phyloP scores from a whole-genome alignment of 257 asterid genomes.

The Mentha longifolia region DNA sequence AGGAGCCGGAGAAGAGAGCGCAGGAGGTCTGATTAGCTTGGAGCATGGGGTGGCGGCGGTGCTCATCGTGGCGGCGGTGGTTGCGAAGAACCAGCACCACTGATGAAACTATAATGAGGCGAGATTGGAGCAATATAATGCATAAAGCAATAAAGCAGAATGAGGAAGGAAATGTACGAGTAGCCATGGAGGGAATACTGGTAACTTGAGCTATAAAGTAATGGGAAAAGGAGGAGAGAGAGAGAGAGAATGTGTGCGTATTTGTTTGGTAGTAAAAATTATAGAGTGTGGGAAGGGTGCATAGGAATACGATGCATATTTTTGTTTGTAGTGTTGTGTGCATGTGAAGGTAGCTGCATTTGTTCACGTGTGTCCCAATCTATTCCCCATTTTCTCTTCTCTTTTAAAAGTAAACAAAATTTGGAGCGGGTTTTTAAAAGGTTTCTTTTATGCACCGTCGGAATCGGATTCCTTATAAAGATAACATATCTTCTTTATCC shows the following conservation, averaged over 20 bases:
- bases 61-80: slow-evolving; percentile 43
- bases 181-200: slow-evolving; percentile 48
- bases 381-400: slow-evolving; percentile 13
- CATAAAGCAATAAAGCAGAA: slow-evolving; percentile 39
- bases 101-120: slow-evolving; percentile 42
- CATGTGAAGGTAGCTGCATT: slow-evolving; percentile 50
- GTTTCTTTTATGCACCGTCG: slow-evolving; percentile 33
- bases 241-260: slow-evolving; percentile 5
- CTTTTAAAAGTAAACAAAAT: neutral
- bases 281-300: neutral
- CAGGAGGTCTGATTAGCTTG: slow-evolving; percentile 61
- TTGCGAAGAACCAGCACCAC: slow-evolving; percentile 50
- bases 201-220: slow-evolving; percentile 23
- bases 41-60: slow-evolving; percentile 51
- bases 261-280: neutral
- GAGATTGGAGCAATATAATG: slow-evolving; percentile 35
- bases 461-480: slow-evolving; percentile 22
- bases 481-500: neutral
- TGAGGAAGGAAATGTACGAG: slow-evolving; percentile 25
- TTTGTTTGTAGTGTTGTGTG: slow-evolving; percentile 43
- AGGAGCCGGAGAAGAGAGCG: slow-evolving; percentile 68
- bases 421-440: neutral
- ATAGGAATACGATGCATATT: neutral
- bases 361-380: slow-evolving; percentile 47
- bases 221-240: slow-evolving; percentile 23